Evolutionary conservation across 139 green algal species (phyloP), one percentile per base, ranked within the genome.

Genomic region (Tetratostichococcus sp.): DNA sequence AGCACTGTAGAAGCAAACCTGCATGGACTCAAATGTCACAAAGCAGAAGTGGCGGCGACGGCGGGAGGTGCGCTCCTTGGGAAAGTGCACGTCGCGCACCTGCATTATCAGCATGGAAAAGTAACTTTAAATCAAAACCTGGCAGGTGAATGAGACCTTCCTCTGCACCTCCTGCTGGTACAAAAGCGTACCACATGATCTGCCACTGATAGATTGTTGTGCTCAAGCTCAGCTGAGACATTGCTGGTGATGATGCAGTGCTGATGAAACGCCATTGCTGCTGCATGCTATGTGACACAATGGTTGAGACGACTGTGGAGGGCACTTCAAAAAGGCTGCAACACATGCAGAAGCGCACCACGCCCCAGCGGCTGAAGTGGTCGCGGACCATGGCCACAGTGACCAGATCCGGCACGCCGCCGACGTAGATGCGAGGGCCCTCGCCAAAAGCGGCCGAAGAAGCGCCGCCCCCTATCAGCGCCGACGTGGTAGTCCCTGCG

Each of bases 331-430:
- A 11, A 16, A 28, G 31, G 22, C 8, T 71, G 30, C 6, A 42
- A 42, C 25, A 8, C 21, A 62, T 11, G 16, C 5, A 35, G 69
- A 34, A 65, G 31, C 35, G 6, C 39, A 79, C 74, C 74, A 70
- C 57, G 74, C 74, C 74, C 43, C 70, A 79, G 1, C 73, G 74
- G 43, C 31, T 79, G 74, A 79, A 79, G 35, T 79, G 74, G n/a
- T 74, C 67, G 19, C 50, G 31, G 43, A 79, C 70, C 74, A 79
- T 79, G 31, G 74, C 73, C 43, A 74, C 67, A 8, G 67, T 69
- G 23, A 79, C 67, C 8, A 69, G 42, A 69, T 43, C 73, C 21
- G 74, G 74, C 14, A 79, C 73, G 67, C 74, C 74, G 16, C 74
- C 74, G 16, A 79, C 74, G 74, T 79, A 79, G 11, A 79, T 79